Percentiles rank a stretch among this genome's conserved stretches.
These are phyloP conservation scores for Eragrostis curvula DNA, from an alignment of 176 grass and related monocot species.

Conservation along the genomic window DNA sequence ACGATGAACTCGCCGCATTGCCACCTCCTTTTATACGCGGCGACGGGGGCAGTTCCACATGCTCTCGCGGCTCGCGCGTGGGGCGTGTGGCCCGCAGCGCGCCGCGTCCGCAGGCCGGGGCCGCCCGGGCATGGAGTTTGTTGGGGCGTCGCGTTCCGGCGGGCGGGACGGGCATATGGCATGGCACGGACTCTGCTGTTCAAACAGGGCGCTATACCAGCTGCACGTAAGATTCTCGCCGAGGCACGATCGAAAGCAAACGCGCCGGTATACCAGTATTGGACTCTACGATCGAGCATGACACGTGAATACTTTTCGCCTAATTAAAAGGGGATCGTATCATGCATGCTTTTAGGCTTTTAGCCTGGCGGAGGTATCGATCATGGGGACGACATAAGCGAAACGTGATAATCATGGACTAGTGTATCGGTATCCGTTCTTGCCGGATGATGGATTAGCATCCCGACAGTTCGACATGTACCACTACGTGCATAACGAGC, in stretches of 20 bases:
- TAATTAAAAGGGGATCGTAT: too few relatives aligned
- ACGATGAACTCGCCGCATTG: conserved; percentile 22
- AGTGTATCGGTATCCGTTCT: too few relatives aligned
- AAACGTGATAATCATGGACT: neutral
- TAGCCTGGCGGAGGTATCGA: neutral
- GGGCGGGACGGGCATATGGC: neutral
- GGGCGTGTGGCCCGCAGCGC: neutral
- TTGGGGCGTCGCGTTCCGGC: neutral
- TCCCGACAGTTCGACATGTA: too few relatives aligned
- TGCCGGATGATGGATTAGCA: too few relatives aligned
- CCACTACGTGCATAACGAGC: too few relatives aligned
- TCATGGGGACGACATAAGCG: too few relatives aligned
- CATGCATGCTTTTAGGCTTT: too few relatives aligned
- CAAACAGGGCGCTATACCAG: neutral
- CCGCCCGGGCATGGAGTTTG: neutral
- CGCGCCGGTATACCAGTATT: neutral
- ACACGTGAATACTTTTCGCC: neutral
- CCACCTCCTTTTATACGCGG: neutral
- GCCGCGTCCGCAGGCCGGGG: neutral
- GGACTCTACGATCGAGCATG: neutral
- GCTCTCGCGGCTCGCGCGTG: neutral
- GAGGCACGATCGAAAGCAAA: neutral
- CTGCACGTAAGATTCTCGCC: neutral
- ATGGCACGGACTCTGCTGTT: neutral
- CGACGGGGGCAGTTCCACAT: too few relatives aligned